Evolutionary conservation across 306 rosid genomes (phyloP), one percentile per base, ranked within the genome.

Genomic region (Corylus americana): DNA sequence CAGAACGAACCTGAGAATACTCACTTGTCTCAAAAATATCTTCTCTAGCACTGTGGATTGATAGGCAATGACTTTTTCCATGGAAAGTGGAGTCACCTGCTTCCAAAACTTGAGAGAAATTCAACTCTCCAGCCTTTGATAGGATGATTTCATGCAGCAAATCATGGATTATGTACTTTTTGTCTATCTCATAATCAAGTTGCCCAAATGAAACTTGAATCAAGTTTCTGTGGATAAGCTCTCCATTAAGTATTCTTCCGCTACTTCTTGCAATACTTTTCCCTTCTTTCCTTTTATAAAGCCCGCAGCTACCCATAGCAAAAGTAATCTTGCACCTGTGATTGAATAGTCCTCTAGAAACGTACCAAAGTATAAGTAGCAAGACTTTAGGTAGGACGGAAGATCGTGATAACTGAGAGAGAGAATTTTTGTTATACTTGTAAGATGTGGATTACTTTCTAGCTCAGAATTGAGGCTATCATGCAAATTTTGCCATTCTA

Each of bases 281-380:
- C 74, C 5, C 7, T 50, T 58, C 10, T 9, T 16, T 37, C 11
- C 59, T 1, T 48, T 55, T 13, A 79, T 66, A 79, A 73, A 73
- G 3, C 74, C 78, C 42, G 73, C 74, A 0, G 68, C 74, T 22
- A 73, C 39, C 83, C 83, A 79, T 9, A 73, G 20, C 7, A 14
- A n/a, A 73, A 53, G 3, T 4, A 79, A 72, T 64, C 55, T 62
- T 16, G 22, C 1, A 7, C 59, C 49, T 11, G 55, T 53, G 55
- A 82, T 77, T 11, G 74, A 71, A 9, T 71, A n/a, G 53, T 13
- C 81, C 51, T 71, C 45, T 0, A 74, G 85, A 37, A 81, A 81
- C 47, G 71, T 54, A 16, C 81, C 20, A 16, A 81, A 71, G 68
- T 71, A 81, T n/a, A 76, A 71, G 74, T 76, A 61, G 53, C 85